phyloP scores from a whole-genome alignment of 768 basidiomycete genomes.

The Tricholomella constricta region DNA sequence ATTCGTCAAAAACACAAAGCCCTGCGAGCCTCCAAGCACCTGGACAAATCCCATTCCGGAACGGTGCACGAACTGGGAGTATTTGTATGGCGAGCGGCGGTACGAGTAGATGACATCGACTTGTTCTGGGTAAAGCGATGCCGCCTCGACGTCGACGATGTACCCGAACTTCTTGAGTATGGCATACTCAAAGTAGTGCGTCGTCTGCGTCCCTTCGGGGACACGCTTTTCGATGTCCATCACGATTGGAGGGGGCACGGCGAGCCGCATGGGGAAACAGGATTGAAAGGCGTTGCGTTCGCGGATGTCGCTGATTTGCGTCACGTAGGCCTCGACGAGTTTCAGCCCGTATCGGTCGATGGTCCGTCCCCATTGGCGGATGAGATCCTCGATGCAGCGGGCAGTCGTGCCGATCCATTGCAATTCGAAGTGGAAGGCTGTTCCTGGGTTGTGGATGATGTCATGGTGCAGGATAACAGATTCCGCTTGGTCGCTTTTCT shows the following conservation, averaged over 20 bases:
- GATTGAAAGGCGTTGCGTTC: conserved; percentile 90
- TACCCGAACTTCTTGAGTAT: conserved; percentile 79
- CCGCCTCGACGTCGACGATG: conserved; percentile 82
- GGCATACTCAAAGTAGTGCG: conserved; percentile 80
- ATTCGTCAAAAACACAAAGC: conserved; percentile 90
- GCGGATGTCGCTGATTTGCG: conserved; percentile 86
- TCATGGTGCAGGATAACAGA: conserved; percentile 90
- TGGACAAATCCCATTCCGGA: conserved; percentile 91
- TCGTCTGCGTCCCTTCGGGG: conserved; percentile 63
- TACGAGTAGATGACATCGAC: conserved; percentile 91
- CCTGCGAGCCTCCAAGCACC: conserved; percentile 74
- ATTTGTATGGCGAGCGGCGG: conserved; percentile 70
- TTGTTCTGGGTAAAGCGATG: conserved; percentile 71
- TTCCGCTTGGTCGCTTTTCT: conserved; percentile 88
- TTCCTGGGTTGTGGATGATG: conserved; percentile 92
- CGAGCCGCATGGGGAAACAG: conserved; percentile 82
- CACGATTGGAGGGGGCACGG: conserved; percentile 70
- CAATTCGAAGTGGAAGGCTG: conserved; percentile 95
- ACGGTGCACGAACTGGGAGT: conserved; percentile 92
- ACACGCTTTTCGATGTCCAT: conserved; percentile 68
- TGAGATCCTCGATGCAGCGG: conserved; percentile 84
- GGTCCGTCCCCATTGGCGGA: conserved; percentile 77
- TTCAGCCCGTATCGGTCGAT: conserved; percentile 90
- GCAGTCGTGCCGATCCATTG: conserved; percentile 97
- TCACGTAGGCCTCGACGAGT: conserved; percentile 92